Conservation (phyloP, 139 green algal genomes). For the Volvox africanus region DNA sequence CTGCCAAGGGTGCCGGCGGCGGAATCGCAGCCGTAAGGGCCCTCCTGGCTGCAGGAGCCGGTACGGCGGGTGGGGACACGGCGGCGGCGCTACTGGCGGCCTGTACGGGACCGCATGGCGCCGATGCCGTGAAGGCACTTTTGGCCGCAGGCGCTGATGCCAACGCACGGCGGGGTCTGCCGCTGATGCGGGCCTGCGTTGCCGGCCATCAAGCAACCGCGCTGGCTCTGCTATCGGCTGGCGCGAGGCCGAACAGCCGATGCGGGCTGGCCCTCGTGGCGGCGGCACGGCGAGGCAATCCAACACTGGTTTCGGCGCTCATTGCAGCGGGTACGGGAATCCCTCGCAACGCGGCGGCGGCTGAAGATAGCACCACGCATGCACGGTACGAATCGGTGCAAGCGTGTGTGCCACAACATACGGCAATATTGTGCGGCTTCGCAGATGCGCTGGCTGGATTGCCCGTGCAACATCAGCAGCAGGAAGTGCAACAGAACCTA, state of each 20-base stretch:
- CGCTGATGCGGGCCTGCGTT: slow-evolving; percentile 2
- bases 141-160: neutral
- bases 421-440: no score
- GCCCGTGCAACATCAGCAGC: neutral
- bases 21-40: neutral
- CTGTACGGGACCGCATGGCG: neutral
- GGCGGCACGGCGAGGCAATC: neutral
- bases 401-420: neutral
- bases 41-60: neutral
- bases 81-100: neutral
- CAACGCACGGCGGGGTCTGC: slow-evolving; percentile 3
- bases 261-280: slow-evolving; percentile 1
- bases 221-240: neutral
- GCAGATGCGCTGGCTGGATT: no score
- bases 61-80: no score
- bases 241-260: neutral
- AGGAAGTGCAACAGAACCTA: neutral
- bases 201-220: neutral
- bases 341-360: neutral
- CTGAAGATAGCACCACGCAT: no score
- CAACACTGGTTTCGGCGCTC: neutral
- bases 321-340: neutral
- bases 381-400: neutral
- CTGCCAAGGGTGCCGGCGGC: neutral
- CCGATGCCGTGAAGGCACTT: neutral